phyloP scores from a whole-genome alignment of 2,329 filamentous ascomycete genomes.

The Claviceps pazoutovae region DNA sequence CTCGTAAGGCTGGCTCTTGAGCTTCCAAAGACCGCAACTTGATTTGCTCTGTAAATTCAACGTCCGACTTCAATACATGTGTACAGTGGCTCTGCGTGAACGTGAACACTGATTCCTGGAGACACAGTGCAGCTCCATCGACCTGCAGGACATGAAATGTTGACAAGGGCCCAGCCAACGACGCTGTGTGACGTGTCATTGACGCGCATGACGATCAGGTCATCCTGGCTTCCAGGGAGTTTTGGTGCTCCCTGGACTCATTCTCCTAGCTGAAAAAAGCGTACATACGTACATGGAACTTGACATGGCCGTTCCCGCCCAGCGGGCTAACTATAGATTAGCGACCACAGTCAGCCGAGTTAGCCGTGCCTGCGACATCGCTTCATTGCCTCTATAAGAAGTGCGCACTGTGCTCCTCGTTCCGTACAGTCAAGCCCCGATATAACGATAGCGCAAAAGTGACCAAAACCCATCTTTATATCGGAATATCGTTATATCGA shows the following conservation, averaged over 20 bases:
- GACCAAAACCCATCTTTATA: too few species aligned
- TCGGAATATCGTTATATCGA: too few species aligned
- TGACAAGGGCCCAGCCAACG: not conserved
- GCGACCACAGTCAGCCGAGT: not conserved
- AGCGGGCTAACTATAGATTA: not conserved
- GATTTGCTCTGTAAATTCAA: not conserved
- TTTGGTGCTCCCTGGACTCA: not conserved
- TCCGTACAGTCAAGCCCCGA: too few species aligned
- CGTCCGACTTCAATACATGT: not conserved
- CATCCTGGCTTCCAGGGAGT: slow-evolving; percentile 2
- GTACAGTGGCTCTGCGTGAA: not conserved
- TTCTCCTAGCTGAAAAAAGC: not conserved
- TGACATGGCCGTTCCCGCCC: not conserved
- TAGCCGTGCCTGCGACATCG: not conserved
- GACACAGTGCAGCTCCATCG: not conserved
- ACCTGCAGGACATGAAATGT: not conserved
- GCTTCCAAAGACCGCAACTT: not conserved
- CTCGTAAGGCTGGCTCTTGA: not conserved
- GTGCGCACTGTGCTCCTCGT: too few species aligned
- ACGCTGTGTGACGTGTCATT: slow-evolving; percentile 7
- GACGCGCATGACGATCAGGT: slow-evolving; percentile 8
- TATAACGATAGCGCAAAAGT: too few species aligned
- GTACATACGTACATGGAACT: not conserved
- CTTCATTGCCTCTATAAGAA: too few species aligned
- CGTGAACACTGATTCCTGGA: not conserved